Percentiles rank a stretch among this genome's conserved stretches.
Evolutionary conservation across 73 alveolate species (phyloP).

Genomic region (Tetrahymena malaccensis): DNA sequence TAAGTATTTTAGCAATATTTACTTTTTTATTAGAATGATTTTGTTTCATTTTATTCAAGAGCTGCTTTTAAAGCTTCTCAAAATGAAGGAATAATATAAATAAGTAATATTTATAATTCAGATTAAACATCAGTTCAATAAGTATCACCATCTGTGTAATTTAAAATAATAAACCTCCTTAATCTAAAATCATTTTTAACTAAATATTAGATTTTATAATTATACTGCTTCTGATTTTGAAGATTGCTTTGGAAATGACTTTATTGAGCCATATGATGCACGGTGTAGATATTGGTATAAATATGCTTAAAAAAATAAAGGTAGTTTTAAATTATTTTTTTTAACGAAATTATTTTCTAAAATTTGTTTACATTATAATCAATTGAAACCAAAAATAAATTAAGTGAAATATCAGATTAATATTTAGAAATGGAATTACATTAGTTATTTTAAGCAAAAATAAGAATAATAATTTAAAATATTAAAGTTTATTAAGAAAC

Average conservation of each 20-base stretch:
- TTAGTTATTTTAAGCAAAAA: too few species aligned
- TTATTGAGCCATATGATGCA: not conserved
- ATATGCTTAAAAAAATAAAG: not conserved
- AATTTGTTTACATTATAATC: too few species aligned
- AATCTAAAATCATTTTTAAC: too few species aligned
- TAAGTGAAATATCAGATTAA: too few species aligned
- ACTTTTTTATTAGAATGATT: not conserved
- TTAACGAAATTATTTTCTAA: too few species aligned
- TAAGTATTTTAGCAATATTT: too few species aligned
- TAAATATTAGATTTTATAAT: not conserved
- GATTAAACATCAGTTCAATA: not conserved
- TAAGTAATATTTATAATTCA: not conserved
- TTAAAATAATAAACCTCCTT: too few species aligned
- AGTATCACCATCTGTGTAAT: not conserved
- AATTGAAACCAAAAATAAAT: too few species aligned
- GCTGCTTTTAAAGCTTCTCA: not conserved
- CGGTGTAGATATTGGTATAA: not conserved
- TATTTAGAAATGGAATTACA: too few species aligned
- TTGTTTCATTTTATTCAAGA: not conserved
- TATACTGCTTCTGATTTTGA: not conserved
- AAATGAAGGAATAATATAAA: not conserved
- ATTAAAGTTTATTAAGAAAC: too few species aligned
- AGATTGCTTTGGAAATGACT: not conserved
- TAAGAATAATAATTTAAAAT: too few species aligned
- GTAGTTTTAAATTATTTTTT: not conserved